Evolutionary conservation across 2,329 filamentous ascomycete genomes (phyloP).

Genomic region (Xylariaceae sp.): DNA sequence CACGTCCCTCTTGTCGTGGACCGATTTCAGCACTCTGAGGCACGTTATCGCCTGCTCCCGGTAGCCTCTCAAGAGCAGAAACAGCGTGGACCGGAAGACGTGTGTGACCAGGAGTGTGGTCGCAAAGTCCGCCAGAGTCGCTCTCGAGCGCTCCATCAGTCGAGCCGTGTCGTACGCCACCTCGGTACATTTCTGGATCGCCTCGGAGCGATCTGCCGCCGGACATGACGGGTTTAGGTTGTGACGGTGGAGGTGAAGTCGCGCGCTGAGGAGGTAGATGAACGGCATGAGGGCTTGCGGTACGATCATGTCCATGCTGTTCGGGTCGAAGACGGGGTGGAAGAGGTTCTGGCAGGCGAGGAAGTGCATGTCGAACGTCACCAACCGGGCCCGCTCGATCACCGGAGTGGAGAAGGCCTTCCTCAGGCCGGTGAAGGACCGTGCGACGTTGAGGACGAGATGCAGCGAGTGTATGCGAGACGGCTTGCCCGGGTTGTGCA

Average conservation of each 20-base stretch:
- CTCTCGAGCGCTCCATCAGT: conserved; percentile 62
- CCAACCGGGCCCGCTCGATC: conserved; percentile 61
- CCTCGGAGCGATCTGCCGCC: conserved; percentile 58
- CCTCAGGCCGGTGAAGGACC: conserved; percentile 68
- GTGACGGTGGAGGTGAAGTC: conserved; percentile 82
- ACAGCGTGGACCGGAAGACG: conserved; percentile 78
- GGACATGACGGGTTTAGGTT: conserved; percentile 73
- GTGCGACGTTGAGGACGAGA: conserved; percentile 74
- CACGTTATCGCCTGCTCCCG: conserved; percentile 68
- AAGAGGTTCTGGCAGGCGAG: conserved; percentile 68
- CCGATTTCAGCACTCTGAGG: conserved; percentile 62
- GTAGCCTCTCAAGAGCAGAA: conserved; percentile 70
- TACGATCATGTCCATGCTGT: conserved; percentile 62
- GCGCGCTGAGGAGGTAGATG: conserved; percentile 72
- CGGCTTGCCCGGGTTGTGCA: conserved; percentile 45
- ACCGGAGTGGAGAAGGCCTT: conserved; percentile 63
- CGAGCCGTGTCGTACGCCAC: conserved; percentile 74
- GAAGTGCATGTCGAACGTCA: conserved; percentile 79
- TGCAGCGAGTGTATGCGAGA: conserved; percentile 66
- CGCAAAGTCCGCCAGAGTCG: conserved; percentile 59
- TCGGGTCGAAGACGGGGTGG: conserved; percentile 66
- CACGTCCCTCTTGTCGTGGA: conserved; percentile 66
- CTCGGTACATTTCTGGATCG: conserved; percentile 70
- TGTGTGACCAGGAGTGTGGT: conserved; percentile 75
- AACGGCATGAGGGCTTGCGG: conserved; percentile 70